Conservation (phyloP, 495 filamentous ascomycete genomes). For the Daldinia loculata region DNA sequence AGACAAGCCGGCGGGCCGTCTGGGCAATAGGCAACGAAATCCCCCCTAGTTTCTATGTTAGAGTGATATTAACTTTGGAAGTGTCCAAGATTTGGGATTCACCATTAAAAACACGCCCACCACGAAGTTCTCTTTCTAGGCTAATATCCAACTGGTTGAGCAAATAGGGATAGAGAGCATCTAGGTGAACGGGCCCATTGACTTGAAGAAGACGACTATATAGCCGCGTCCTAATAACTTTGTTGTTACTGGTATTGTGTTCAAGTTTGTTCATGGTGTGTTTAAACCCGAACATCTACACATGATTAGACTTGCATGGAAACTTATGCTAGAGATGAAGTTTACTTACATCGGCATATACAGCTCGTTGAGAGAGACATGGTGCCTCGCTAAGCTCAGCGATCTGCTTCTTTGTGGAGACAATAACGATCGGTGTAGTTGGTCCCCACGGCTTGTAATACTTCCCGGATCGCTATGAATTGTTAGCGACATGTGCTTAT, state of each 20-base stretch:
- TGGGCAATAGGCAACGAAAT: not conserved
- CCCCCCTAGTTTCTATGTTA: not conserved
- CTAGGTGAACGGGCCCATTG: not conserved
- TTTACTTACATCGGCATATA: not conserved
- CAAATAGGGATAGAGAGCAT: not conserved
- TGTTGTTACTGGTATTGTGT: not conserved
- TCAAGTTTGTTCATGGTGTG: not conserved
- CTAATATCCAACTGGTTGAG: not conserved
- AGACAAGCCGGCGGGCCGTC: not conserved
- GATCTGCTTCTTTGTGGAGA: not conserved
- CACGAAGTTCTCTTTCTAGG: not conserved
- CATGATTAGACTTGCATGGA: not conserved
- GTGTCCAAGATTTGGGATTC: not conserved
- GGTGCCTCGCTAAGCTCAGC: not conserved
- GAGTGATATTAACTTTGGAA: not conserved
- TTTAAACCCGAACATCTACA: not conserved
- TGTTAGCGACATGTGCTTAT: not conserved
- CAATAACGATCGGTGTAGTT: not conserved
- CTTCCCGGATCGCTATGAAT: not conserved
- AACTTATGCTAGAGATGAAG: not conserved
- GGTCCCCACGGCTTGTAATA: not conserved
- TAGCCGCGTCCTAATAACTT: not conserved
- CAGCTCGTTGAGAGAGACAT: not conserved
- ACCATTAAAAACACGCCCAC: not conserved
- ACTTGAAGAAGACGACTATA: not conserved